Base-by-base conservation (phyloP, 2,329 filamentous ascomycete genomes). In the Aspergillus tubingensis region DNA sequence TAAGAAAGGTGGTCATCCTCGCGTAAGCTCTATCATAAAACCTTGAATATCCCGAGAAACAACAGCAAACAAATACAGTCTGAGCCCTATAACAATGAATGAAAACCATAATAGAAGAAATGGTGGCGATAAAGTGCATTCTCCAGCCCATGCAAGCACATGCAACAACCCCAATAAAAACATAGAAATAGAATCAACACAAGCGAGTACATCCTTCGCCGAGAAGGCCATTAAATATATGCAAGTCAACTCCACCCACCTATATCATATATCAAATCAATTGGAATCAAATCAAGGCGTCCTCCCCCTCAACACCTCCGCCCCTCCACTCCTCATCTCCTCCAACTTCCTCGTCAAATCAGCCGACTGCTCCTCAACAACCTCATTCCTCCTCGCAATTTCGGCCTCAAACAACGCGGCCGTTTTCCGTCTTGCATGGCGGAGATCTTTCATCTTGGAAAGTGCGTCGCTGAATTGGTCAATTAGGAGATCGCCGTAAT, bases 401-500 rank as follows among this genome's bases (percentile, higher is more conserved):
- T 87, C 81, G 2, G 75, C 68, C 67, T 88, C 86, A 62, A 86
- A 86, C 2, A 77, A 71, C 32, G 76, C 73, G 3, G 83, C 84
- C 5, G 82, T 77, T 54, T 79, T 80, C 21, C 86, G 79, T 68
- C 86, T 83, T 43, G 82, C 79, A 61, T 80, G 79, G 43, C 86
- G 79, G 27, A 81, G 77, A 1, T 80, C 74, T 66, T 81, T 86
- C 66, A 86, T 81, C 51, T 80, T 79, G 17, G 74, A 72, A 39
- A 87, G 70, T 43, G 86, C 74, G 4, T 77, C 72, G 51, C 76
- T 76, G 66, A 88, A 87, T 53, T 80, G 78, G 1, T 82, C 80
- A 1, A 88, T 77, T 49, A 88, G 81, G 79, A 85, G 84, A 59
- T 86, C 83, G 2, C 86, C 86, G 21, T 85, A 83, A 49, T 86